Conservation (phyloP, 768 basidiomycete species). For the Termitomyces sp. region DNA sequence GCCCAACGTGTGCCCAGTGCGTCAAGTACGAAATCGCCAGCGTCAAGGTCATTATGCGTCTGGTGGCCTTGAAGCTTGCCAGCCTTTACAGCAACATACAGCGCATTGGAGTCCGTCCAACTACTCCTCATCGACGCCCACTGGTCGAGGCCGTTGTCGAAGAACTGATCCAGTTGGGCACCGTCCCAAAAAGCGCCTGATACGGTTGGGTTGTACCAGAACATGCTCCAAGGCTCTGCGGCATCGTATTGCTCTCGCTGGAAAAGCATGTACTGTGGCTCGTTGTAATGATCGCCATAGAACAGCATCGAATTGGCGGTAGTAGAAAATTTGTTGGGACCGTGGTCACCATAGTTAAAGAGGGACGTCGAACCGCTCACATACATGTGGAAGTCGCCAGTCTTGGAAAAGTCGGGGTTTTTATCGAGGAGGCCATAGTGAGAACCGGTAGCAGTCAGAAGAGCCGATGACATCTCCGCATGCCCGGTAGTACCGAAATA, state of each 20-base stretch:
- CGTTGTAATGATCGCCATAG: constrained; percentile 63
- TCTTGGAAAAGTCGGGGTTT: constrained; percentile 69
- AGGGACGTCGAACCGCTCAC: constrained; percentile 78
- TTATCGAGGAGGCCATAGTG: constrained; percentile 64
- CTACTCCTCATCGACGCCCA: constrained; percentile 92
- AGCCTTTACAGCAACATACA: constrained; percentile 87
- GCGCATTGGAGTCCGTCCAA: constrained; percentile 84
- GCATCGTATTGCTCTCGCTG: constrained; percentile 88
- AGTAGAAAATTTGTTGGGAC: constrained; percentile 92
- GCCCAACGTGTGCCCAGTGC: constrained; percentile 92
- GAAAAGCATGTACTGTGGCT: constrained; percentile 76
- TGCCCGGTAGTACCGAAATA: constrained; percentile 91
- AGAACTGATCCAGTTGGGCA: constrained; percentile 76
- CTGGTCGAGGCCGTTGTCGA: constrained; percentile 63
- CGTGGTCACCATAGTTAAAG: constrained; percentile 81
- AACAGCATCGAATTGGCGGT: constrained; percentile 88
- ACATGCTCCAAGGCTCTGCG: constrained; percentile 81
- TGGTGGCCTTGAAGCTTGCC: constrained; percentile 79
- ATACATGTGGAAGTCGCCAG: constrained; percentile 89
- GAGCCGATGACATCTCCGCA: constrained; percentile 82
- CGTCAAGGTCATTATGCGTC: constrained; percentile 93
- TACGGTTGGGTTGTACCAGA: constrained; percentile 87
- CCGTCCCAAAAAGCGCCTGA: constrained; percentile 92
- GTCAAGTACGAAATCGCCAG: constrained; percentile 93
- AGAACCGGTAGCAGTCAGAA: constrained; percentile 83